phyloP scores from a whole-genome alignment of 805 yeast genomes.

The Saccharomycopsis sp. region DNA sequence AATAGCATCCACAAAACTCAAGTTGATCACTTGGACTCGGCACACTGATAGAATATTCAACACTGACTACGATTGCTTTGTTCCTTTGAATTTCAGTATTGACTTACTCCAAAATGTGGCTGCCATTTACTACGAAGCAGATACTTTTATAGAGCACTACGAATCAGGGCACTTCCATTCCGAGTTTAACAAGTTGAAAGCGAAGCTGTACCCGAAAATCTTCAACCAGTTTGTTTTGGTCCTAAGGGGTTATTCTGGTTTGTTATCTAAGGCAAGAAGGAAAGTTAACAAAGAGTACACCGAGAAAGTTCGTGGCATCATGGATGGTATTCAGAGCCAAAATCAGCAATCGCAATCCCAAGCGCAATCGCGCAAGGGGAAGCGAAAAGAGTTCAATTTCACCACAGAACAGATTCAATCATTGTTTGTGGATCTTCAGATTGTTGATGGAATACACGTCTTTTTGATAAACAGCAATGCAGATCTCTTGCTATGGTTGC shows the following conservation, averaged over 20 bases:
- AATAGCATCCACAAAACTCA: background rate
- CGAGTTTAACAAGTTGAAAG: constrained; percentile 5
- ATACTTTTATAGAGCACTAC: constrained; percentile 8
- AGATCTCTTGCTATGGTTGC: constrained; percentile 15
- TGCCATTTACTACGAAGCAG: constrained; percentile 15
- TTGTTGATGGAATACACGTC: constrained; percentile 4
- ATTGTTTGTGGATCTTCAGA: constrained; percentile 11
- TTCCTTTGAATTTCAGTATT: constrained; percentile 9
- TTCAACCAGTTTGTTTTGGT: constrained; percentile 15
- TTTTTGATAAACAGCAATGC: constrained; percentile 12
- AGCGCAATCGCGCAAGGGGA: constrained; percentile 3
- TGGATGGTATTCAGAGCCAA: constrained; percentile 2
- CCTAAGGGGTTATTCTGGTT: constrained; percentile 8
- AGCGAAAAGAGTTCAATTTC: background rate
- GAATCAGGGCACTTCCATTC: constrained; percentile 10
- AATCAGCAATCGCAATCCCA: background rate
- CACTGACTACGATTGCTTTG: constrained; percentile 9
- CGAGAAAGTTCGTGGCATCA: constrained; percentile 9
- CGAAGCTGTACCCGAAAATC: background rate
- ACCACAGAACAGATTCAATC: constrained; percentile 9
- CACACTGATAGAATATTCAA: constrained; percentile 6
- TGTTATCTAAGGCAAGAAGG: constrained; percentile 7
- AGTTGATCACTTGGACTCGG: constrained; percentile 14
- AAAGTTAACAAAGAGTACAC: constrained; percentile 13
- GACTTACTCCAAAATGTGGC: constrained; percentile 1